Conservation (phyloP, 2,329 filamentous ascomycete genomes). For the Nothophaeocryptopus gaeumannii region DNA sequence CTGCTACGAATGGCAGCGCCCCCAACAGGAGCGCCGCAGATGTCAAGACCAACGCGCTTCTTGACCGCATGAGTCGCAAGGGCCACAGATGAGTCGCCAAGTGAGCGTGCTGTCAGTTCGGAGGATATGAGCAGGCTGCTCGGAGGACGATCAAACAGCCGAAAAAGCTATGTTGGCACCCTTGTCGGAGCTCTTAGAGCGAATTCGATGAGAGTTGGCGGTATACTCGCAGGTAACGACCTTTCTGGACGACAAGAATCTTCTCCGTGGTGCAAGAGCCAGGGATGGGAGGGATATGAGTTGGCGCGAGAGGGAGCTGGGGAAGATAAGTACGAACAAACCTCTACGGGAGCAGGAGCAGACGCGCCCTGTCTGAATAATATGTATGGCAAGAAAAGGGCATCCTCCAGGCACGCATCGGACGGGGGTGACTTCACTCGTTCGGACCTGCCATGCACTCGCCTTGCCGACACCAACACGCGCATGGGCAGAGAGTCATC, state of each 20-base stretch:
- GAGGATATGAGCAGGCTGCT: background rate
- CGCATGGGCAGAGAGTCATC: too few relatives aligned
- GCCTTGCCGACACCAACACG: too few relatives aligned
- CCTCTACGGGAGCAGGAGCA: too few relatives aligned
- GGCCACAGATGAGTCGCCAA: background rate
- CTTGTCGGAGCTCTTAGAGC: background rate
- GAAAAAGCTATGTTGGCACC: background rate
- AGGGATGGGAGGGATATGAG: too few relatives aligned
- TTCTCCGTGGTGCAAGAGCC: background rate
- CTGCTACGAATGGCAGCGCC: slow-evolving; percentile 39
- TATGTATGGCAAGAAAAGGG: too few relatives aligned
- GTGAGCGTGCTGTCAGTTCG: background rate
- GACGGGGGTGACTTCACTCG: too few relatives aligned
- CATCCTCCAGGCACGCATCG: too few relatives aligned
- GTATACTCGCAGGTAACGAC: background rate
- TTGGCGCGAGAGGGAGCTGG: too few relatives aligned
- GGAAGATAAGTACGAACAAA: too few relatives aligned
- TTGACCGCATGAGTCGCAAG: slow-evolving; percentile 10
- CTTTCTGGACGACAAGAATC: background rate
- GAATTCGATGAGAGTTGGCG: background rate
- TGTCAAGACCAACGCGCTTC: slow-evolving; percentile 6
- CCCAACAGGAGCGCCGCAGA: slow-evolving; percentile 41
- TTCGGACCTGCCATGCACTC: too few relatives aligned
- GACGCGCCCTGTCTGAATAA: too few relatives aligned
- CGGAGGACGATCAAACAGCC: background rate